A percentile compares a stretch with the other conserved stretches of the same genome.
Conservation (phyloP, 768 basidiomycete genomes). For the Termitomyces sp. region DNA sequence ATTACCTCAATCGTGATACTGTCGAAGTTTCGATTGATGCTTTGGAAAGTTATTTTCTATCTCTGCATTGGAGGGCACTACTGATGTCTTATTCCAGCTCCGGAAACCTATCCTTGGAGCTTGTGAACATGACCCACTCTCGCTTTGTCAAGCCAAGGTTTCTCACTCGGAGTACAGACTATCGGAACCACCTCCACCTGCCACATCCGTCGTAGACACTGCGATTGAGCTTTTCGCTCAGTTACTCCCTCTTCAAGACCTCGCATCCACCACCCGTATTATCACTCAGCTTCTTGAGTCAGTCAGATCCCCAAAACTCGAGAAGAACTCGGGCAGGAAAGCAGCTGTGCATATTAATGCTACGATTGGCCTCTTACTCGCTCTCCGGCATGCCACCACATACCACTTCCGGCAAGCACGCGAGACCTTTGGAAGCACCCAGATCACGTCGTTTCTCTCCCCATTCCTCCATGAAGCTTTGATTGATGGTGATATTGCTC, state of each 20-base stretch:
- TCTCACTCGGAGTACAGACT: constrained; percentile 40
- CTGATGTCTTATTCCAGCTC: constrained; percentile 38
- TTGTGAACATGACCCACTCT: constrained; percentile 82
- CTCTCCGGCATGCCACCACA: constrained; percentile 56
- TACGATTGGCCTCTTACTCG: constrained; percentile 66
- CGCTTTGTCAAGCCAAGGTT: constrained; percentile 53
- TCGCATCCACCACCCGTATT: constrained; percentile 48
- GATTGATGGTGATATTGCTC: constrained; percentile 71
- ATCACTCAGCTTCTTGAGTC: constrained; percentile 61
- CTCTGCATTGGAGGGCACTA: background rate
- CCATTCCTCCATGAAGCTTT: constrained; percentile 83
- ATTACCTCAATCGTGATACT: constrained; percentile 68
- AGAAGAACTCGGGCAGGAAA: constrained; percentile 83
- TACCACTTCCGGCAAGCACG: constrained; percentile 53
- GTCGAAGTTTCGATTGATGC: constrained; percentile 79
- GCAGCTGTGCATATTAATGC: constrained; percentile 83
- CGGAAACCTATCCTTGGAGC: constrained; percentile 79
- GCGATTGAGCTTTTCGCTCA: constrained; percentile 85
- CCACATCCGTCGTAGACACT: constrained; percentile 82
- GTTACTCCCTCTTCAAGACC: constrained; percentile 76
- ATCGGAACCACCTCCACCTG: constrained; percentile 68
- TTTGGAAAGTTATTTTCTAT: constrained; percentile 47
- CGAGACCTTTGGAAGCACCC: constrained; percentile 63
- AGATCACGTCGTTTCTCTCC: constrained; percentile 59
- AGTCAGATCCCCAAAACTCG: constrained; percentile 72